phyloP scores from a whole-genome alignment of 1,284 basidiomycete species.

The Cutaneotrichosporon sp. region DNA sequence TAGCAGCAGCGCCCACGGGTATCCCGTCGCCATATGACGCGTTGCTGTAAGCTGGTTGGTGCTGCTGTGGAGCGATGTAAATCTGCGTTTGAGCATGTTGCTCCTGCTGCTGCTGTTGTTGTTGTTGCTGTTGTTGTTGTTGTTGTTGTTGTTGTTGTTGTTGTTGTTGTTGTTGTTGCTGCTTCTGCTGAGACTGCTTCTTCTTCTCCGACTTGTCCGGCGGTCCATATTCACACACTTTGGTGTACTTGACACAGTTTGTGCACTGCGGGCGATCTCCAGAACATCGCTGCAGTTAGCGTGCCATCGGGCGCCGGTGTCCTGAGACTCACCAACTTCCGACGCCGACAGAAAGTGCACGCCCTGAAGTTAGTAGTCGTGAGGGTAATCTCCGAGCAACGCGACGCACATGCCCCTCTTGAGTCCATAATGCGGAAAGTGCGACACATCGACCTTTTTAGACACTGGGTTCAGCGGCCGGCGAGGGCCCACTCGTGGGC shows the following conservation, averaged over 20 bases:
- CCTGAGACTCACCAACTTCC: conserved; percentile 38
- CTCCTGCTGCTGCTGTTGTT: not conserved
- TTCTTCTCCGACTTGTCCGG: conserved; percentile 20
- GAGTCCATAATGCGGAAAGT: conserved; percentile 27
- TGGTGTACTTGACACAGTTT: conserved; percentile 44
- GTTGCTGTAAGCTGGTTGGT: not conserved
- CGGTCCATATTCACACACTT: conserved; percentile 41
- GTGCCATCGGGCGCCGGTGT: not conserved
- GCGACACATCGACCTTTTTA: conserved; percentile 26
- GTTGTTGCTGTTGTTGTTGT: not conserved
- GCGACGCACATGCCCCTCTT: conserved; percentile 25
- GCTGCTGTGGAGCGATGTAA: not conserved
- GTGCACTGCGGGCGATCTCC: conserved; percentile 40
- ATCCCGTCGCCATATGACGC: not conserved
- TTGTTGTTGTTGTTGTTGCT: not conserved
- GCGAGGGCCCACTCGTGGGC: too few relatives aligned
- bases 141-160: conserved; percentile 1
- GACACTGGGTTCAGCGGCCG: not conserved
- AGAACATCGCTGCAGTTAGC: conserved; percentile 37
- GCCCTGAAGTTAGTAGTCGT: conserved; percentile 29
- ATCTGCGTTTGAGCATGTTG: not conserved
- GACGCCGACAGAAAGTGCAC: conserved; percentile 44
- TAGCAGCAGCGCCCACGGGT: not conserved
- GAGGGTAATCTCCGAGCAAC: not conserved
- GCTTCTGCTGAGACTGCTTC: conserved; percentile 3